phyloP scores from a whole-genome alignment of 1,139 yeast genomes.

The Suhomyces kunorum region DNA sequence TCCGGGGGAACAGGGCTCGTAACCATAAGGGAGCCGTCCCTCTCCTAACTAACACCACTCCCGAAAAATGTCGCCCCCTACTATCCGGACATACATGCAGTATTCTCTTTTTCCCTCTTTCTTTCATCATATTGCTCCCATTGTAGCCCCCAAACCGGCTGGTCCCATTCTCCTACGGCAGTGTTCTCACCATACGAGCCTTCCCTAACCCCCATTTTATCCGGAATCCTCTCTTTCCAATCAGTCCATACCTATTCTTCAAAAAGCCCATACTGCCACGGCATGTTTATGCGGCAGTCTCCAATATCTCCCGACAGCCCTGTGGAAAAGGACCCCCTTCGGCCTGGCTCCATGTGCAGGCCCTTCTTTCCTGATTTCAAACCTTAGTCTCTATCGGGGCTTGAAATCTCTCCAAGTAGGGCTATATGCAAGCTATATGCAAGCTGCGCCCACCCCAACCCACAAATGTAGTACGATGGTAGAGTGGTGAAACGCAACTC shows the following conservation, averaged over 20 bases:
- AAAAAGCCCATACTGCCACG: no score
- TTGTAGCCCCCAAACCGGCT: neutral
- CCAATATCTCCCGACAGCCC: neutral
- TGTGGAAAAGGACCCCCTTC: neutral
- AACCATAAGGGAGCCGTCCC: neutral
- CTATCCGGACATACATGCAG: neutral
- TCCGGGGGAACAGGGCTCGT: neutral
- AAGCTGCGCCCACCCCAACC: neutral
- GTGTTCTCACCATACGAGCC: no score
- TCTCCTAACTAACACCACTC: slow-evolving; percentile 1
- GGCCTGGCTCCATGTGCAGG: no score
- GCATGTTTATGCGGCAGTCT: neutral
- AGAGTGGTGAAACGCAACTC: no score
- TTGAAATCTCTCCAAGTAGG: neutral
- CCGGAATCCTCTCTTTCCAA: no score
- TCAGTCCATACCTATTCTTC: no score
- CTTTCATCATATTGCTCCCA: neutral
- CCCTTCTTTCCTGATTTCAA: no score
- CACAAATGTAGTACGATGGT: neutral
- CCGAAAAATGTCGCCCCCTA: slow-evolving; percentile 3
- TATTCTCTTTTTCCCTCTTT: neutral
- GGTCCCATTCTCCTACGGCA: no score
- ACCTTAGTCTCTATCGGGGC: neutral
- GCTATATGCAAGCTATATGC: neutral
- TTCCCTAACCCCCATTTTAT: no score